A percentile compares a stretch with the other conserved stretches of the same genome.
Evolutionary conservation across 495 filamentous ascomycete genomes (phyloP).

Genomic region (Penicillium antarcticum): DNA sequence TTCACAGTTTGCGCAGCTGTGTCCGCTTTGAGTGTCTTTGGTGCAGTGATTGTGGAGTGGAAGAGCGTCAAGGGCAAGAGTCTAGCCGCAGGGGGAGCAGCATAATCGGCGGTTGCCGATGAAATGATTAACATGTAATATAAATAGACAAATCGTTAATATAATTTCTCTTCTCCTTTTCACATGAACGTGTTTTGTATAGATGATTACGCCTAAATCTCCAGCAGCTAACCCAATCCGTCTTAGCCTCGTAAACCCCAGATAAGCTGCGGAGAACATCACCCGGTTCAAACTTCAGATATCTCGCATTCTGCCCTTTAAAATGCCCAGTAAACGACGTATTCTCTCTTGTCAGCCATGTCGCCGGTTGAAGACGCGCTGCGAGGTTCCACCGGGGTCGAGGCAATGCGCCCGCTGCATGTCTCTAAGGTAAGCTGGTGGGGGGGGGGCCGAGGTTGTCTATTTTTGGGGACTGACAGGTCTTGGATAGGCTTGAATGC

Average conservation of each 20-base stretch:
- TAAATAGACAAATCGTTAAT: not conserved
- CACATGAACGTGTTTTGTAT: not conserved
- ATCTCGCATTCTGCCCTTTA: not conserved
- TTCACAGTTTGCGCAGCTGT: constrained; percentile 24
- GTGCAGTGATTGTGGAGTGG: constrained; percentile 45
- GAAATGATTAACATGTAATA: not conserved
- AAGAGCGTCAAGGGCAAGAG: constrained; percentile 43
- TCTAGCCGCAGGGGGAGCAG: not conserved
- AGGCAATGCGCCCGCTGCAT: constrained; percentile 7
- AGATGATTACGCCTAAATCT: not conserved
- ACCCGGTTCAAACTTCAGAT: not conserved
- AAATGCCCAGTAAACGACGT: constrained; percentile 5
- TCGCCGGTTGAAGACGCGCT: constrained; percentile 6
- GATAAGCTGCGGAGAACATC: constrained; percentile 11
- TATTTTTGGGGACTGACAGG: not conserved
- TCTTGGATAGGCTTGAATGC: not conserved
- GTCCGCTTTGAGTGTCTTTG: constrained; percentile 24
- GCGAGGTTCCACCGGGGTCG: constrained; percentile 5
- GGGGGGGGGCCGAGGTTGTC: too few relatives aligned
- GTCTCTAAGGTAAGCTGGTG: constrained; percentile 1
- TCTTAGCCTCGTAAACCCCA: constrained; percentile 4
- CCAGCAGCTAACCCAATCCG: constrained; percentile 3
- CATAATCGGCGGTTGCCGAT: not conserved
- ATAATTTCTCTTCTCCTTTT: too few relatives aligned
- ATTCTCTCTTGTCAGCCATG: constrained; percentile 5